Evolutionary conservation across 257 asterid species (phyloP).

Genomic region (Przewalskia tangutica): DNA sequence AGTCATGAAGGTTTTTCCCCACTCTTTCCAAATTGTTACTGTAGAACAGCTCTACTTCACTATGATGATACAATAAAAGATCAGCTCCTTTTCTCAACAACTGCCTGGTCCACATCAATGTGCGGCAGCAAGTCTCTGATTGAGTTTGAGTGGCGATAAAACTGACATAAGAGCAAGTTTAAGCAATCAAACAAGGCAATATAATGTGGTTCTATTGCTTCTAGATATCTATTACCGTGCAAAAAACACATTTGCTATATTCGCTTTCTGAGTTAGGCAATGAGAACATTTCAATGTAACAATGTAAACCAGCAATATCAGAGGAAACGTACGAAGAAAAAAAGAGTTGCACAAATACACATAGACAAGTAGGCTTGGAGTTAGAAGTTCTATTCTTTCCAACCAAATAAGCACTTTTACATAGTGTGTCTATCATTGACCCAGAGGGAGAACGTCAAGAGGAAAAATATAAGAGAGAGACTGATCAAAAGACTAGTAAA

Average conservation of each 20-base stretch:
- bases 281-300: background rate
- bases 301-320: background rate
- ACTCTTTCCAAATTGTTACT: background rate
- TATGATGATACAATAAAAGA: background rate
- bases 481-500: background rate
- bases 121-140: conserved; percentile 33
- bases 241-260: background rate
- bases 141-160: conserved; percentile 34
- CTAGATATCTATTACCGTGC: background rate
- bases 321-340: background rate
- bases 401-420: background rate
- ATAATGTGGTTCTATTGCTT: background rate
- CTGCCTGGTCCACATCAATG: conserved; percentile 10
- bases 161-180: conserved; percentile 28
- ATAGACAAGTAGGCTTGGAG: background rate
- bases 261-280: background rate
- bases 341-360: background rate
- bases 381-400: background rate
- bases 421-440: background rate
- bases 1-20: background rate
- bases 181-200: background rate
- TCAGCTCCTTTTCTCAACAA: conserved; percentile 15
- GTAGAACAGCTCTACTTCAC: background rate
- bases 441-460: background rate
- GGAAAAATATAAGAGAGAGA: background rate